Evolutionary conservation across 371 early-diverging fungal species (phyloP).

Genomic region (Haplosporangium sp.): DNA sequence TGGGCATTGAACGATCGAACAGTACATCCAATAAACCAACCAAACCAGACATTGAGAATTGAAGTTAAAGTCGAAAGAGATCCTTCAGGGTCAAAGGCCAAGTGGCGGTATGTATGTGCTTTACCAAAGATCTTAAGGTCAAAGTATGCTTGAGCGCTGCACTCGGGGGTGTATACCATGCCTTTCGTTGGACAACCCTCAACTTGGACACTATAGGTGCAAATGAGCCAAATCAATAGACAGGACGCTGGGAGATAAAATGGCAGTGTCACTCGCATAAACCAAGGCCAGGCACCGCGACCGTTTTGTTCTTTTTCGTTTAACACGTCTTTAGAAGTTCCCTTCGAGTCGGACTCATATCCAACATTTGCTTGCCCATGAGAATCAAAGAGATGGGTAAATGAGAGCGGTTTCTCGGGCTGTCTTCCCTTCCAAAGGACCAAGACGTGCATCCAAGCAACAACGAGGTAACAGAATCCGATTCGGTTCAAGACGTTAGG

Average conservation of each 20-base stretch:
- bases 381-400: constrained; percentile 8
- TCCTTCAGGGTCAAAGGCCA: constrained; percentile 63
- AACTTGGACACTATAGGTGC: constrained; percentile 54
- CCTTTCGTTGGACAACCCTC: constrained; percentile 24
- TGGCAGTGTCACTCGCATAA: constrained; percentile 32
- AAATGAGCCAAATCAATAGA: constrained; percentile 56
- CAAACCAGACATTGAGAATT: constrained; percentile 57
- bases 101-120: constrained; percentile 57
- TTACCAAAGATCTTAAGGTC: constrained; percentile 58
- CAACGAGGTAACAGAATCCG: constrained; percentile 54
- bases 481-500: constrained; percentile 59
- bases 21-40: constrained; percentile 58
- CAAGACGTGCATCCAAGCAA: constrained; percentile 46
- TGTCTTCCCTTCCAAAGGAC: constrained; percentile 22
- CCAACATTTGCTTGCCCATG: too few species aligned
- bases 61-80: constrained; percentile 60
- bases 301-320: constrained; percentile 9
- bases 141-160: constrained; percentile 59
- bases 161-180: constrained; percentile 52
- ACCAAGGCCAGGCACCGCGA: constrained; percentile 39
- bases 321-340: not conserved
- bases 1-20: constrained; percentile 42
- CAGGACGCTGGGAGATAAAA: constrained; percentile 37
- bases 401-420: constrained; percentile 23
- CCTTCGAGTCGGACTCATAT: constrained; percentile 5